Evolutionary conservation across 495 filamentous ascomycete species (phyloP).

Genomic region (Tetracladium setigerum): DNA sequence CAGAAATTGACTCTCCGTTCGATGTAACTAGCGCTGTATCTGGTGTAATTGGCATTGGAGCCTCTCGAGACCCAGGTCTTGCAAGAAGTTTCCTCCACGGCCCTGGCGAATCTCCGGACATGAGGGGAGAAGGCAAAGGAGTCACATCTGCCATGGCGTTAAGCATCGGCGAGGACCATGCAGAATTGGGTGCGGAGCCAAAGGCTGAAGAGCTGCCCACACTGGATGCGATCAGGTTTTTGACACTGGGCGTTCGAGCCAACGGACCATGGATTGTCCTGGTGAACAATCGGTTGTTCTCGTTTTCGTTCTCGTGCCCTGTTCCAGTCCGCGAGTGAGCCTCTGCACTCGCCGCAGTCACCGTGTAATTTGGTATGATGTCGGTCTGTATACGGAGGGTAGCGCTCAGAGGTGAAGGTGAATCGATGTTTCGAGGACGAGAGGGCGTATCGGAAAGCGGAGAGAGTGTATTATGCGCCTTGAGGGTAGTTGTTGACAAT

Average conservation of each 20-base stretch:
- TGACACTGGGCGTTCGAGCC: conserved; percentile 42
- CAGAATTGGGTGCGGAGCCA: conserved; percentile 42
- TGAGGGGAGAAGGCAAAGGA: conserved; percentile 82
- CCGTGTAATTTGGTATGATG: conserved; percentile 19
- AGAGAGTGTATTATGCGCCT: neutral
- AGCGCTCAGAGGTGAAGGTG: conserved; percentile 23
- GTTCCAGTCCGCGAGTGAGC: conserved; percentile 23
- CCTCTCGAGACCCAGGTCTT: conserved; percentile 31
- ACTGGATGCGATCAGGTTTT: conserved; percentile 36
- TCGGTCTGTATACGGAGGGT: conserved; percentile 29
- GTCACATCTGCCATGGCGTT: conserved; percentile 85
- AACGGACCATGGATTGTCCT: conserved; percentile 36
- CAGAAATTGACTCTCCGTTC: conserved; percentile 42
- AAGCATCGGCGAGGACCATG: conserved; percentile 61
- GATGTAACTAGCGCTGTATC: conserved; percentile 36
- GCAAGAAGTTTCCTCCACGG: conserved; percentile 52
- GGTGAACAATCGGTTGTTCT: conserved; percentile 21
- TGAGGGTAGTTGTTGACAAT: neutral
- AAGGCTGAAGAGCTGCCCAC: conserved; percentile 41
- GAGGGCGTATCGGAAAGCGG: conserved; percentile 8
- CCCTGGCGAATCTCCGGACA: conserved; percentile 62
- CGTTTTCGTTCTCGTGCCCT: conserved; percentile 24
- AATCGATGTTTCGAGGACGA: conserved; percentile 2
- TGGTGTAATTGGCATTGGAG: conserved; percentile 30
- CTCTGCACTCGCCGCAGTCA: conserved; percentile 13